A percentile compares a stretch with the other conserved stretches of the same genome.
These are phyloP conservation scores for Sclerotinia trifoliorum DNA, from an alignment of 2,329 filamentous ascomycete species.

Conservation along the genomic window DNA sequence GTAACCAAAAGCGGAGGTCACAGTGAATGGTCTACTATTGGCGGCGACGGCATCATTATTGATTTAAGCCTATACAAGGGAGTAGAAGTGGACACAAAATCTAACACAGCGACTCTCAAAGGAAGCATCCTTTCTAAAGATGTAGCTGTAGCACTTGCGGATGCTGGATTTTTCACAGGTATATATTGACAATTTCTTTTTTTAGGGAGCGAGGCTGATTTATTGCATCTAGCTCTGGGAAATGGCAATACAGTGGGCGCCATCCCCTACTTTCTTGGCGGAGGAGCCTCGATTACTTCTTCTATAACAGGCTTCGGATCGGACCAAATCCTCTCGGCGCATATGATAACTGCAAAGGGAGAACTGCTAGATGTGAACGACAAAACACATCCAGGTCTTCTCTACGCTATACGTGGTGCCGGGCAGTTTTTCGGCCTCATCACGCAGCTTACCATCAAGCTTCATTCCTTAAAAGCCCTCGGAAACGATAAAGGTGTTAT, in stretches of 20 bases:
- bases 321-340: constrained; percentile 35
- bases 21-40: constrained; percentile 37
- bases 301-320: constrained; percentile 31
- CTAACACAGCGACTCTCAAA: constrained; percentile 25
- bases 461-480: constrained; percentile 28
- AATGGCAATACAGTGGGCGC: constrained; percentile 39
- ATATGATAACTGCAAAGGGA: constrained; percentile 36
- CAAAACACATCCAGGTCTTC: constrained; percentile 26
- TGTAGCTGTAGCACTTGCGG: background rate
- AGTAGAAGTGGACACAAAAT: constrained; percentile 28
- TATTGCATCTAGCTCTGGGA: constrained; percentile 28
- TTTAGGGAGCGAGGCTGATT: background rate
- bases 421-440: constrained; percentile 40
- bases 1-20: constrained; percentile 34
- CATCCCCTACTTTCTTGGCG: constrained; percentile 33
- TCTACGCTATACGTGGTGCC: constrained; percentile 38
- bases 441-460: constrained; percentile 35
- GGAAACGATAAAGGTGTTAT: constrained; percentile 27
- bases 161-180: constrained; percentile 14
- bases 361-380: constrained; percentile 30
- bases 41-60: constrained; percentile 33
- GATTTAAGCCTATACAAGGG: constrained; percentile 31
- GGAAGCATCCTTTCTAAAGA: constrained; percentile 2
- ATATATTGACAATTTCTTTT: background rate
- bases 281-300: constrained; percentile 20